These are phyloP conservation scores for Boletales sp. DNA, from an alignment of 768 basidiomycete genomes.

Conservation along the genomic window DNA sequence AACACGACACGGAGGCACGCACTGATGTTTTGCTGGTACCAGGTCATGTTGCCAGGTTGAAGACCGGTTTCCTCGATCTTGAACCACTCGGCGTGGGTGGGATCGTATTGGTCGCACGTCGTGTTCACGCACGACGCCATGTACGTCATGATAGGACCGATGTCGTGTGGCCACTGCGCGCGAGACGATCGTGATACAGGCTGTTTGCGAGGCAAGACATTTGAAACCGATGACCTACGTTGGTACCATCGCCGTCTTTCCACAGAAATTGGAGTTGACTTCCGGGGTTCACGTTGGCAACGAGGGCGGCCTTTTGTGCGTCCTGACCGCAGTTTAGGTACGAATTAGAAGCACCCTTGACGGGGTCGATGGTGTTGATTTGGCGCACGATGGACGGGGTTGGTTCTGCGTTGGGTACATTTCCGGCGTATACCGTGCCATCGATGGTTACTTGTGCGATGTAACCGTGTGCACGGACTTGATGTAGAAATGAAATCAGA, in stretches of 20 bases:
- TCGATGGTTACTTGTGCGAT: constrained; percentile 41
- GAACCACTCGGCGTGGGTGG: constrained; percentile 64
- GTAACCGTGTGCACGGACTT: constrained; percentile 43
- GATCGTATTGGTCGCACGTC: constrained; percentile 58
- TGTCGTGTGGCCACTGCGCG: constrained; percentile 50
- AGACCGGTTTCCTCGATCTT: constrained; percentile 59
- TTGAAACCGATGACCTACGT: constrained; percentile 21
- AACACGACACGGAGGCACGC: constrained; percentile 19
- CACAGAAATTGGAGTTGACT: constrained; percentile 54
- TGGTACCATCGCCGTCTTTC: constrained; percentile 42
- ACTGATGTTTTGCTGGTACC: constrained; percentile 57
- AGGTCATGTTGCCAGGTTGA: constrained; percentile 34
- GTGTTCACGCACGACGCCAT: constrained; percentile 59
- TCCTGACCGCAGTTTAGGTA: constrained; percentile 58
- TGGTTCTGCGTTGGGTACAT: constrained; percentile 38
- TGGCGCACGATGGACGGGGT: constrained; percentile 42
- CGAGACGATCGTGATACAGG: background rate
- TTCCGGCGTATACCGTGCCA: constrained; percentile 41
- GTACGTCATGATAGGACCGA: constrained; percentile 72
- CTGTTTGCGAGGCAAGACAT: background rate
- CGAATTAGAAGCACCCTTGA: constrained; percentile 56
- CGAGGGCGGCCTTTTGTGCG: constrained; percentile 45
- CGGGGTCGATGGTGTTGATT: constrained; percentile 41
- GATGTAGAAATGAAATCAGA: constrained; percentile 9
- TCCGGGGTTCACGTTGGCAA: constrained; percentile 58